Percentiles rank a stretch among this genome's conserved stretches.
These are phyloP conservation scores for Chaetomiaceae sp. DNA, from an alignment of 2,329 filamentous ascomycete species.

Conservation along the genomic window DNA sequence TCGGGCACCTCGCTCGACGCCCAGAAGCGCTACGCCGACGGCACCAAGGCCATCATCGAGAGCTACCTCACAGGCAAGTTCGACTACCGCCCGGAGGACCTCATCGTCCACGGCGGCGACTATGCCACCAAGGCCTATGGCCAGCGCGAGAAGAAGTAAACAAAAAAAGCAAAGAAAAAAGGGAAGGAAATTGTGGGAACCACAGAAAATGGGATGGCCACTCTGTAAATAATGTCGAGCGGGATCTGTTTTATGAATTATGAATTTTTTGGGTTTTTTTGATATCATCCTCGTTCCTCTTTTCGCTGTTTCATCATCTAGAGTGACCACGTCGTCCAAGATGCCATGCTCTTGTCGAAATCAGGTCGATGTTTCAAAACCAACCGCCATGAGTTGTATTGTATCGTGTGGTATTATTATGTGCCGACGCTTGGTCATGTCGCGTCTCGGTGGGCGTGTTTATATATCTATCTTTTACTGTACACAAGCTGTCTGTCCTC, in stretches of 20 bases:
- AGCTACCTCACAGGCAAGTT: constrained; percentile 83
- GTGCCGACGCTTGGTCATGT: constrained; percentile 9
- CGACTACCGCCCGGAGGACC: constrained; percentile 85
- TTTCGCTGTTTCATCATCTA: too few species aligned
- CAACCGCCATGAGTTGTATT: too few species aligned
- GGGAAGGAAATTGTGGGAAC: too few species aligned
- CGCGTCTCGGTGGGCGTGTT: too few species aligned
- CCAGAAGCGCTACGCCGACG: constrained; percentile 84
- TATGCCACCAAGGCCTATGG: constrained; percentile 96
- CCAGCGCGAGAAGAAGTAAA: constrained; percentile 47
- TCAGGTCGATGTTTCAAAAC: too few species aligned
- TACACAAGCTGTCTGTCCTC: too few species aligned
- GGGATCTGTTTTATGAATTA: constrained; percentile 1
- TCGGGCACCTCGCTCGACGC: constrained; percentile 98
- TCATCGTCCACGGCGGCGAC: constrained; percentile 85
- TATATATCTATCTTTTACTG: background rate
- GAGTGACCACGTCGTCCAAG: too few species aligned
- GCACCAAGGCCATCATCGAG: constrained; percentile 83
- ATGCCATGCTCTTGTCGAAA: too few species aligned
- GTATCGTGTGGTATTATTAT: background rate
- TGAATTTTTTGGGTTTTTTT: constrained; percentile 1
- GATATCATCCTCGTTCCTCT: background rate
- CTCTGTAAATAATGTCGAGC: constrained; percentile 10
- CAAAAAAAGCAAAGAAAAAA: too few species aligned
- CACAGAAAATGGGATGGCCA: constrained; percentile 38